Percentiles rank a stretch among this genome's conserved stretches.
Conservation (phyloP, 2,329 filamentous ascomycete species). For the Fusarium tanahbumbuense region DNA sequence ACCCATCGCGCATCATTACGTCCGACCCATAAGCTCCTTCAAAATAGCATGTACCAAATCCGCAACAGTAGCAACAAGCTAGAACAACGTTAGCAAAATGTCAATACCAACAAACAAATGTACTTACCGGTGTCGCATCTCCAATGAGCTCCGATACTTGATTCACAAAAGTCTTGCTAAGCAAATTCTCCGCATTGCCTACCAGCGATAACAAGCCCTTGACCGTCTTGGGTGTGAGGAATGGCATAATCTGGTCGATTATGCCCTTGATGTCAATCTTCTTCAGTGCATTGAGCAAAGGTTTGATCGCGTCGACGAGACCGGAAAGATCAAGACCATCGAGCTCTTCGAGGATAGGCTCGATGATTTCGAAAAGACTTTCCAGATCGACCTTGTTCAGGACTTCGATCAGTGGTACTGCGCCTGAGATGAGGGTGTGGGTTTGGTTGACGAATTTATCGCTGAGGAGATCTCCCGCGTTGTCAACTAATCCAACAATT, state of each 20-base stretch:
- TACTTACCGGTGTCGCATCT: slow-evolving; percentile 42
- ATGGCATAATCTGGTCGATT: slow-evolving; percentile 53
- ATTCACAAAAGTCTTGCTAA: slow-evolving; percentile 55
- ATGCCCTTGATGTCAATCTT: slow-evolving; percentile 54
- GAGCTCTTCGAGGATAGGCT: slow-evolving; percentile 53
- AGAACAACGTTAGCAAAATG: neutral
- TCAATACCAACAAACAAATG: accelerated
- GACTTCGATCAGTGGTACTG: slow-evolving; percentile 52
- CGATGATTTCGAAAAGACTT: slow-evolving; percentile 51
- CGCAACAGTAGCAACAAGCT: slow-evolving; percentile 51
- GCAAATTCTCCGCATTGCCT: slow-evolving; percentile 53
- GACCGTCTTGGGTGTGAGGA: slow-evolving; percentile 56
- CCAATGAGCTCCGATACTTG: slow-evolving; percentile 57
- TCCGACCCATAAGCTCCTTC: slow-evolving; percentile 45
- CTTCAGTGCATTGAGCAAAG: slow-evolving; percentile 52
- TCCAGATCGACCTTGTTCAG: slow-evolving; percentile 54
- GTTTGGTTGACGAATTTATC: slow-evolving; percentile 56
- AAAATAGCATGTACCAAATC: slow-evolving; percentile 50
- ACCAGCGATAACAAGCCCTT: slow-evolving; percentile 48
- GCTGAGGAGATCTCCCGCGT: slow-evolving; percentile 54
- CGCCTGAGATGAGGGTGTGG: slow-evolving; percentile 53
- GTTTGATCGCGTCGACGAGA: slow-evolving; percentile 51
- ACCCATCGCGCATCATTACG: slow-evolving; percentile 12
- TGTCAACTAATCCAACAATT: slow-evolving; percentile 51
- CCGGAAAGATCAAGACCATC: slow-evolving; percentile 51